Evolutionary conservation across 2,329 filamentous ascomycete genomes (phyloP), one percentile per base, ranked within the genome.

Genomic region (Drechslera avenae): DNA sequence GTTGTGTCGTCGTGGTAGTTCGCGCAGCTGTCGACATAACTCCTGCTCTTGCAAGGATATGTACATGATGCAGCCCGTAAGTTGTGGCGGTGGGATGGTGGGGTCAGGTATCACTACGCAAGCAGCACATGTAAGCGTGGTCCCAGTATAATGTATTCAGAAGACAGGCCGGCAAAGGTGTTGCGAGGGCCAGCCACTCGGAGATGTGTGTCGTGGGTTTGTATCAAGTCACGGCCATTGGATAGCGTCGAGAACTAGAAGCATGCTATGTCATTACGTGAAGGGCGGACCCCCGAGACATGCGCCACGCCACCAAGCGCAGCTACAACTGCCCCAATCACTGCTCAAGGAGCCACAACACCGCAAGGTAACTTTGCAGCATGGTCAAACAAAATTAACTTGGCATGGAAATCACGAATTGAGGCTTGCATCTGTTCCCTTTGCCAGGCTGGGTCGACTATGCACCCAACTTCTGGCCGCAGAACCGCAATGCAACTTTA

Each of bases 11-110:
- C 80, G 79, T 48, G 94, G 92, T 67, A 95, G 84, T 67, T 88
- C 84, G 71, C 89, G 85, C 67, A 99, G 83, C 67, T 90, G 86
- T 73, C 89, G 84, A 73, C 89, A 92, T 76, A 97, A 89, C 79
- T 88, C 86, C 76, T 83, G 86, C 81, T 96, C 91, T 64, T 80
- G 77, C 67, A 76, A 73, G 54, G 78, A 76, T 57, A 80, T 72
- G 65, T 80, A 77, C 71, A 76, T 76, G 54, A 48, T 69, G 68
- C 56, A 44, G 42, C 51, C 39, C 19, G 36, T 39, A 43, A 45
- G 51, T 46, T 46, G 53, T 53, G 51, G 52, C 59, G 57, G 58
- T 41, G 56, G 50, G 46, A 50, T 49, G 30, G 37, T n/a, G 21
- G 37, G 37, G 39, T 31, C 10, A 28, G 10, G 26, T 28, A 28